These are phyloP conservation scores for Fusarium sp. DNA, from an alignment of 2,329 filamentous ascomycete genomes.

Conservation along the genomic window DNA sequence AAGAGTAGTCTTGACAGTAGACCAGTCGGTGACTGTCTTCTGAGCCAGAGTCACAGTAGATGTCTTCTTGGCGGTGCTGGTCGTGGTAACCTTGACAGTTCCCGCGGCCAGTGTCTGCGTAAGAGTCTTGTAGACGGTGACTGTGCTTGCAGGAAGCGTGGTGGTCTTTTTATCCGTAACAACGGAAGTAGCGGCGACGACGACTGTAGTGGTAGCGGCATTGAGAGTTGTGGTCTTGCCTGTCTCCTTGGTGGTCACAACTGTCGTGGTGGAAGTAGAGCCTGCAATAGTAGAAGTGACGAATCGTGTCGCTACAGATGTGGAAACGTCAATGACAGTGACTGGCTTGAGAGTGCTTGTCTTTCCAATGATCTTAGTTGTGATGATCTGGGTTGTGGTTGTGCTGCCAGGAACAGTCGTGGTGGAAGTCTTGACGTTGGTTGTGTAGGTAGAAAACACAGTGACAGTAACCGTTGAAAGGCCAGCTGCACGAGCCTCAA, in stretches of 20 bases:
- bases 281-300: constrained; percentile 26
- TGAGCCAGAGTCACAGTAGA: not conserved
- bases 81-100: constrained; percentile 25
- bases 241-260: constrained; percentile 26
- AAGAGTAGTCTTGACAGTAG: constrained; percentile 40
- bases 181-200: constrained; percentile 24
- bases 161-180: constrained; percentile 30
- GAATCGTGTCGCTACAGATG: constrained; percentile 16
- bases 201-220: constrained; percentile 23
- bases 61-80: constrained; percentile 28
- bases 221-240: constrained; percentile 41
- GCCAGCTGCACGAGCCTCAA: constrained; percentile 20
- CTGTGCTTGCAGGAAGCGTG: constrained; percentile 33
- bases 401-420: constrained; percentile 28
- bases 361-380: constrained; percentile 26
- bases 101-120: constrained; percentile 11
- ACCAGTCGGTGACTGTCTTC: constrained; percentile 29
- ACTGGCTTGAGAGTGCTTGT: constrained; percentile 18
- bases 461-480: constrained; percentile 21
- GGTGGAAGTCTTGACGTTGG: constrained; percentile 26
- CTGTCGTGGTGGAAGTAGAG: constrained; percentile 26
- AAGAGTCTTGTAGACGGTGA: constrained; percentile 26
- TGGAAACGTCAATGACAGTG: constrained; percentile 19
- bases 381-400: constrained; percentile 20
- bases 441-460: constrained; percentile 23